phyloP scores from a whole-genome alignment of 352 stramenopile genomes.

The Phytophthora capsici region DNA sequence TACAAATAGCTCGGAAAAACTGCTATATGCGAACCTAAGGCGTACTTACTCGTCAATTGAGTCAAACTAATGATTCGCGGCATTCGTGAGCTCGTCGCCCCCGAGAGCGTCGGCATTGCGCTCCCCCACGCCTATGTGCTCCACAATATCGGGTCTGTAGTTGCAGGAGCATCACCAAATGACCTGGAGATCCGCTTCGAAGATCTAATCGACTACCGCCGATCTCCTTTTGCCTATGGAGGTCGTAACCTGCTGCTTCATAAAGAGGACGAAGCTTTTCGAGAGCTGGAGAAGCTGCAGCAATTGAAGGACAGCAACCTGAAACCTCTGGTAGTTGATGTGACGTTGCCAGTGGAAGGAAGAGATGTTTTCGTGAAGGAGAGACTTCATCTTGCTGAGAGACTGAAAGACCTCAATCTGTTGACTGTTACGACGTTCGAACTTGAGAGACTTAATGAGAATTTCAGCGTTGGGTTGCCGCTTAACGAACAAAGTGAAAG shows the following conservation, averaged over 20 bases:
- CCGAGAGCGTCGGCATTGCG: slow-evolving; percentile 40
- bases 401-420: slow-evolving; percentile 49
- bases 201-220: slow-evolving; percentile 62
- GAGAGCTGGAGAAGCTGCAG: slow-evolving; percentile 59
- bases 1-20: slow-evolving; percentile 19
- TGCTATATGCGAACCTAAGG: slow-evolving; percentile 22
- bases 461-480: slow-evolving; percentile 21
- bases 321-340: slow-evolving; percentile 54
- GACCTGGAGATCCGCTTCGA: slow-evolving; percentile 48
- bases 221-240: slow-evolving; percentile 37
- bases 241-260: slow-evolving; percentile 64
- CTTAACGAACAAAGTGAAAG: slow-evolving; percentile 51
- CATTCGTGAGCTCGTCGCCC: slow-evolving; percentile 50
- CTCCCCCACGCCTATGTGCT: slow-evolving; percentile 73
- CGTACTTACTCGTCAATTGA: slow-evolving; percentile 16
- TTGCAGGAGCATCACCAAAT: background rate
- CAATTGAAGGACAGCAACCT: slow-evolving; percentile 1
- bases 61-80: slow-evolving; percentile 51
- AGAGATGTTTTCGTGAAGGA: slow-evolving; percentile 45
- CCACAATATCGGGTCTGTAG: slow-evolving; percentile 44
- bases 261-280: slow-evolving; percentile 80
- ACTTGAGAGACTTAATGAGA: slow-evolving; percentile 22
- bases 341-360: slow-evolving; percentile 57
- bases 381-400: slow-evolving; percentile 42
- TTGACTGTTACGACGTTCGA: slow-evolving; percentile 68